Evolutionary conservation across 2,329 filamentous ascomycete species (phyloP), one percentile per base, ranked within the genome.

Genomic region (Hypoxylon sp.): DNA sequence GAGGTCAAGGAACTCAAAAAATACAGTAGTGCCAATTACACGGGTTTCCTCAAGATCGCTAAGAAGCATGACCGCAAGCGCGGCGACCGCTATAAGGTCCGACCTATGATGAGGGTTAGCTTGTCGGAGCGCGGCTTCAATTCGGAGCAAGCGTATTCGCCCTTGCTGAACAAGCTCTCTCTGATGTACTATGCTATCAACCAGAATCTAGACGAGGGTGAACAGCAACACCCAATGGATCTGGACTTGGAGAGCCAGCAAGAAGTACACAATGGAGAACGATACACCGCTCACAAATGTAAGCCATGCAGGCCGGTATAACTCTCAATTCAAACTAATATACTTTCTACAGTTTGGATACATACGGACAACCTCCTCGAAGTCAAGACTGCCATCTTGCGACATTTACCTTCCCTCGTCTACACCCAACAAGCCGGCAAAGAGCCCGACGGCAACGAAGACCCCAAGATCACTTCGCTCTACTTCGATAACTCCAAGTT

Each of bases 61-160:
- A 99, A 99, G 89, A 99, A 99, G 83, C 96, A 99, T 81, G 96
- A 99, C 81, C 92, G 96, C 72, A 97, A 95, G 82, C 88, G 95
- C 72, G 94, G 94, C 61, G 87, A 90, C 72, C 87, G 90, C 58
- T 98, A 98, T 84, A 93, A 91, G 79, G 92, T 98, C 73, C 90
- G 93, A 23, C 94, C 96, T 28, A 90, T 98, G 83, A 90, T 98
- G 81, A 93, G 97, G 82, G 91, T 97, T 75, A 92, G 93, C 75
- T 82, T 99, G 75, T 89, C 93, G n/a, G 89, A 93, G 71, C 86
- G 94, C 67, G 94, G 95, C 11, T 97, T 99, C 85, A 97, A 98
- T 82, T 95, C 93, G 64, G 96, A 98, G 79, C 82, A 85, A 72
- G 93, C 93, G 74, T 98, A 98, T 81, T 91, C 93, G 65, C 93